A percentile compares a stretch with the other conserved stretches of the same genome.
These are phyloP conservation scores for Pichia sp. DNA, from an alignment of 1,139 yeast species.

Conservation along the genomic window DNA sequence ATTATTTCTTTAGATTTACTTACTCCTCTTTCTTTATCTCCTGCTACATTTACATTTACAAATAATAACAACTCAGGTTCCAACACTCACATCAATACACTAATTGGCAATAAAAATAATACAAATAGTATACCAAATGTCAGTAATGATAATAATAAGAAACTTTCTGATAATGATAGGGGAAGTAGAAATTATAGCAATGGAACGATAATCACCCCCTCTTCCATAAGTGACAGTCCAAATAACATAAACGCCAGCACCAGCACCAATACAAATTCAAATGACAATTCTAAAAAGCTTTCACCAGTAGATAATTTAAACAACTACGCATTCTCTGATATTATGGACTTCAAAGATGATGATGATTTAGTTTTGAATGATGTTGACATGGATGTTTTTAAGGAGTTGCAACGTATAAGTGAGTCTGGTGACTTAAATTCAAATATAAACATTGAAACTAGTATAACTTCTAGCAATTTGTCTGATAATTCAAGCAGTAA, in stretches of 20 bases:
- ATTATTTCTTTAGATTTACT: constrained; percentile 16
- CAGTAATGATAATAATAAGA: neutral
- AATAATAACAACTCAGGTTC: neutral
- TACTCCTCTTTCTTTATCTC: constrained; percentile 23
- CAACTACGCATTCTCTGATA: constrained; percentile 20
- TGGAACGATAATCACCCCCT: constrained; percentile 14
- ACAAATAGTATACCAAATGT: too few relatives aligned
- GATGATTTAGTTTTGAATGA: constrained; percentile 16
- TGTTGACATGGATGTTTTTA: constrained; percentile 20
- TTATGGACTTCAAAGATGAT: constrained; percentile 23
- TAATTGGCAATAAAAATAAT: neutral
- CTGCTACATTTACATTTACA: constrained; percentile 1
- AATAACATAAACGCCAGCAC: neutral
- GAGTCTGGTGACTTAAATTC: neutral
- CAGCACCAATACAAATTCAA: too few relatives aligned
- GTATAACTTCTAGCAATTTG: neutral
- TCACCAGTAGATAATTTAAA: constrained; percentile 4
- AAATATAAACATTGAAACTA: neutral
- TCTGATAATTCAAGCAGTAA: neutral
- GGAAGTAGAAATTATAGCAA: neutral
- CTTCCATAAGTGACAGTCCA: constrained; percentile 13
- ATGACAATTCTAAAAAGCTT: neutral
- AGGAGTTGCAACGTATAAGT: constrained; percentile 14
- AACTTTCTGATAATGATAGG: neutral
- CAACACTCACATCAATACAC: constrained; percentile 5